These are phyloP conservation scores for Penicillium hordei DNA, from an alignment of 2,329 filamentous ascomycete genomes.

Conservation along the genomic window DNA sequence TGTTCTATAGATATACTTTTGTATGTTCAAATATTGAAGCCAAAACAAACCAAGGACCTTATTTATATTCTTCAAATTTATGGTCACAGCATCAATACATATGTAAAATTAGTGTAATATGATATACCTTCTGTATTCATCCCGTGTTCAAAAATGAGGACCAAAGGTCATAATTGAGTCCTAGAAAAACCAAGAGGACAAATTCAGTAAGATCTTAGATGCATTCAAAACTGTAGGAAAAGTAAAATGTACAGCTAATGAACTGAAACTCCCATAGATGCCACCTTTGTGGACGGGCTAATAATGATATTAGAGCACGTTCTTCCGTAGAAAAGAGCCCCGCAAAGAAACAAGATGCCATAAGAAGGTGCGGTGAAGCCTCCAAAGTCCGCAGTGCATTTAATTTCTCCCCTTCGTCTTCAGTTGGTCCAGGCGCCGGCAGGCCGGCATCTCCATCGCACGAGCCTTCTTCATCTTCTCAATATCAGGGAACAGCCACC, in stretches of 20 bases:
- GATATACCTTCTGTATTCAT: not conserved
- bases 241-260: slow-evolving; percentile 10
- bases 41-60: not conserved
- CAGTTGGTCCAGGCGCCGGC: slow-evolving; percentile 56
- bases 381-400: not conserved
- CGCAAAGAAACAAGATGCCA: slow-evolving; percentile 1
- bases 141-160: too few species aligned
- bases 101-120: not conserved
- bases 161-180: too few species aligned
- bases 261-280: slow-evolving; percentile 2
- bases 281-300: not conserved
- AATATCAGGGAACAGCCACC: slow-evolving; percentile 81
- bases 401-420: slow-evolving; percentile 34
- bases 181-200: too few species aligned
- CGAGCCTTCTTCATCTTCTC: slow-evolving; percentile 74
- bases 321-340: not conserved
- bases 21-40: not conserved
- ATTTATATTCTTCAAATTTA: not conserved
- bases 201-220: not conserved
- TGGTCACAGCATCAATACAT: not conserved
- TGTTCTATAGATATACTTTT: too few species aligned
- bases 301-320: slow-evolving; percentile 8
- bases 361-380: not conserved
- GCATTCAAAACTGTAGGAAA: slow-evolving; percentile 13
- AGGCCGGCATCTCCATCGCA: slow-evolving; percentile 60